Conservation (phyloP, 768 basidiomycete species). For the Lactarius deliciosus region DNA sequence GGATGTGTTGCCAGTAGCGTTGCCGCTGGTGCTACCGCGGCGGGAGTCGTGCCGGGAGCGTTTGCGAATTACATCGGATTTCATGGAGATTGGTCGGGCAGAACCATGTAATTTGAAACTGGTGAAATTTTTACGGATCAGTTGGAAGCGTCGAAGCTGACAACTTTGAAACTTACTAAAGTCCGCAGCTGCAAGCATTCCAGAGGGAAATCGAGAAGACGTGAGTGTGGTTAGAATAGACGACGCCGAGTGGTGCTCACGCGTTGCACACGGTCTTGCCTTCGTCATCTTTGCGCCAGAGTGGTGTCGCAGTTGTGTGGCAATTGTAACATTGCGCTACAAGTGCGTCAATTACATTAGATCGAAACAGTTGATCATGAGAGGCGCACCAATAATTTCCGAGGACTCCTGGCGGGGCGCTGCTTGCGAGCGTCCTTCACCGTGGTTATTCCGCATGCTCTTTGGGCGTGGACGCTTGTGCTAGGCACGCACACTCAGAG, state of each 20-base stretch:
- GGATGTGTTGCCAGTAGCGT: conserved; percentile 41
- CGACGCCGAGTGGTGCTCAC: conserved; percentile 45
- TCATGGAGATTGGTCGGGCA: conserved; percentile 86
- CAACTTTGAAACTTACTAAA: conserved; percentile 54
- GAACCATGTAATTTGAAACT: conserved; percentile 84
- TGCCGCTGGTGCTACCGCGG: conserved; percentile 41
- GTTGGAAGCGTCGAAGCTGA: background rate
- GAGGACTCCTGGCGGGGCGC: conserved; percentile 67
- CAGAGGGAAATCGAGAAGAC: conserved; percentile 10
- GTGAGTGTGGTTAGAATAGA: conserved; percentile 15
- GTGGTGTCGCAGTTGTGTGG: conserved; percentile 84
- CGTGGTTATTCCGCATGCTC: conserved; percentile 77
- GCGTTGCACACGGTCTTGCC: conserved; percentile 91
- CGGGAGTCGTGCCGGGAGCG: conserved; percentile 80
- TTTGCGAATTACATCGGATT: conserved; percentile 87
- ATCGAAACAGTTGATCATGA: conserved; percentile 30
- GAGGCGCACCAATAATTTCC: conserved; percentile 65
- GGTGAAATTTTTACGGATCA: conserved; percentile 17
- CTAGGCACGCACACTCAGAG: conserved; percentile 38
- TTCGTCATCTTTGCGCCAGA: conserved; percentile 90
- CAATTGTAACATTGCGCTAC: conserved; percentile 87
- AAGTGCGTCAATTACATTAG: background rate
- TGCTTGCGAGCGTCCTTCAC: conserved; percentile 65
- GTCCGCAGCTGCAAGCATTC: conserved; percentile 56
- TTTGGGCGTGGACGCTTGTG: conserved; percentile 89